Conservation (phyloP, 306 rosid genomes). For the Acacia crassicarpa region DNA sequence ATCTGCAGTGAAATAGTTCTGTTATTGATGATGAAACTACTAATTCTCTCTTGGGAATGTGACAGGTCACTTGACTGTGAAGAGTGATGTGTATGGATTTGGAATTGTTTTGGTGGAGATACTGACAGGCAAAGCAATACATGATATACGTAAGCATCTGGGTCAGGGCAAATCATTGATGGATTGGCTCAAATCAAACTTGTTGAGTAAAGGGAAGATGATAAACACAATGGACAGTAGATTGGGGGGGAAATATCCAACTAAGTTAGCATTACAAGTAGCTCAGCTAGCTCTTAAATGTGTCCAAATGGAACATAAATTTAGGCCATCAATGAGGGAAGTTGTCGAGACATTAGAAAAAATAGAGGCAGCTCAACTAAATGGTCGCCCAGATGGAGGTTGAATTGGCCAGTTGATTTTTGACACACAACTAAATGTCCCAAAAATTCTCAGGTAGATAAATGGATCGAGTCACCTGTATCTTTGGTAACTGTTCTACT, state of each 20-base stretch:
- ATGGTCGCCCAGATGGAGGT: constrained; percentile 41
- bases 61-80: constrained; percentile 62
- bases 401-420: constrained; percentile 1
- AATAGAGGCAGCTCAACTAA: constrained; percentile 52
- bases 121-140: constrained; percentile 59
- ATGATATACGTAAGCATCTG: constrained; percentile 37
- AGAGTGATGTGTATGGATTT: constrained; percentile 85
- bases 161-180: constrained; percentile 35
- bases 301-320: constrained; percentile 54
- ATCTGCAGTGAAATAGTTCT: not conserved
- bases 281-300: constrained; percentile 75
- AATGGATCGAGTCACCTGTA: not conserved
- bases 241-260: constrained; percentile 79
- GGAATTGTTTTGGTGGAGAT: constrained; percentile 85
- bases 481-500: not conserved
- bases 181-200: constrained; percentile 72
- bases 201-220: constrained; percentile 57
- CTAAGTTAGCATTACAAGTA: constrained; percentile 58
- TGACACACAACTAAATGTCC: not conserved
- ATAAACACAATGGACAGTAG: constrained; percentile 67
- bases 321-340: constrained; percentile 79
- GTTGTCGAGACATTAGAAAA: constrained; percentile 66
- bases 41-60: constrained; percentile 13
- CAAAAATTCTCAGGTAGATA: not conserved
- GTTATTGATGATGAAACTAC: not conserved